Conservation (phyloP, 805 yeast genomes). For the Brettanomyces bruxellensis region DNA sequence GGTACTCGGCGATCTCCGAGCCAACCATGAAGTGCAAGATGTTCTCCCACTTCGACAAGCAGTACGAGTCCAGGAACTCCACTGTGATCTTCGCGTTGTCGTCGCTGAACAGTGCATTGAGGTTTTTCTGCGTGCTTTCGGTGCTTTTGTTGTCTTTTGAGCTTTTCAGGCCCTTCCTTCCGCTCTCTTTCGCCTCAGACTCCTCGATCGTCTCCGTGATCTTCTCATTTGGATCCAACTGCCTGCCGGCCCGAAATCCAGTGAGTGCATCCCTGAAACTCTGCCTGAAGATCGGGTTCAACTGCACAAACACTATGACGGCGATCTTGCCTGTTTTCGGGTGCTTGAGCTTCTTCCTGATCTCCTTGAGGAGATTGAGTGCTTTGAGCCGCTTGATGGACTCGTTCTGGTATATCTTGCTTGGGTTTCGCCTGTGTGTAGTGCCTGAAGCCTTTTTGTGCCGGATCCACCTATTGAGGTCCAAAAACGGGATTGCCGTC, state of each 20-base stretch:
- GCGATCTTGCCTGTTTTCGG: conserved; percentile 27
- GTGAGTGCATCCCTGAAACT: conserved; percentile 79
- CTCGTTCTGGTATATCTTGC: conserved; percentile 52
- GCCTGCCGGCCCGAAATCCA: conserved; percentile 32
- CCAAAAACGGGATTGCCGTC: conserved; percentile 55
- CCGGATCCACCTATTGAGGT: conserved; percentile 70
- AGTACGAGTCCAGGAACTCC: conserved; percentile 68
- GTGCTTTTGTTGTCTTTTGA: conserved; percentile 2
- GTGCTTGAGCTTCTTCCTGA: conserved; percentile 23
- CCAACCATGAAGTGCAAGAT: conserved; percentile 98
- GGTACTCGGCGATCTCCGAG: conserved; percentile 59
- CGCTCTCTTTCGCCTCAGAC: conserved; percentile 23
- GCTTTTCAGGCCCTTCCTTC: not conserved
- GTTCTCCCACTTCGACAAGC: conserved; percentile 86
- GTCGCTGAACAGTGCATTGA: conserved; percentile 51
- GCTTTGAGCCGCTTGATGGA: conserved; percentile 70
- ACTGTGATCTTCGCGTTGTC: conserved; percentile 45
- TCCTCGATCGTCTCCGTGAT: conserved; percentile 5
- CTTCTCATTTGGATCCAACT: conserved; percentile 1
- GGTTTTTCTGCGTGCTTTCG: not conserved
- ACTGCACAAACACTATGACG: conserved; percentile 28
- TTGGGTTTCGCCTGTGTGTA: conserved; percentile 18
- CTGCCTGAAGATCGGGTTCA: conserved; percentile 66
- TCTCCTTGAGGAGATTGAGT: conserved; percentile 64
- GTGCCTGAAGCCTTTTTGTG: conserved; percentile 8